Conservation (phyloP, 305 asterid genomes). For the Plantago lanceolata region DNA sequence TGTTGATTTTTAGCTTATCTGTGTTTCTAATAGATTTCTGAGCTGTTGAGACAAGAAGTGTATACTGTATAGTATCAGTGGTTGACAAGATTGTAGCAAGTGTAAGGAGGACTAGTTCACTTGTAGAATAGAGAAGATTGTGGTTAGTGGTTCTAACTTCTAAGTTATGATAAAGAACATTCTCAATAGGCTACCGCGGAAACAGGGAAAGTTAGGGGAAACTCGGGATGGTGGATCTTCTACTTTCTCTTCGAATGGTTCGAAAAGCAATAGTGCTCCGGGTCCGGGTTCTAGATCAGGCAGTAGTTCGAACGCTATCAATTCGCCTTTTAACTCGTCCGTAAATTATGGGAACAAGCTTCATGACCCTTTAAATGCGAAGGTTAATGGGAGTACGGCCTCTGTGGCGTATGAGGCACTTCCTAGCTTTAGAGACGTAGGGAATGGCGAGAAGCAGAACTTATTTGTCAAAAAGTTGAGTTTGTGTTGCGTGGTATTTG, state of each 20-base stretch:
- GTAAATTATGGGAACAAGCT: constrained; percentile 42
- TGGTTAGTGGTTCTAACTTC: constrained; percentile 25
- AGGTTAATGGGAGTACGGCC: constrained; percentile 50
- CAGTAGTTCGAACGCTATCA: constrained; percentile 34
- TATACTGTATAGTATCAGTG: constrained; percentile 26
- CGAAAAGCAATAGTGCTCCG: constrained; percentile 44
- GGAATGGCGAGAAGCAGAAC: constrained; percentile 72
- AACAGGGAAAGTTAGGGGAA: constrained; percentile 70
- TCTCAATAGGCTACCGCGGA: constrained; percentile 82
- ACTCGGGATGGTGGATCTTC: constrained; percentile 79
- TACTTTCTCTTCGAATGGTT: constrained; percentile 44
- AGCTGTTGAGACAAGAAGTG: constrained; percentile 24
- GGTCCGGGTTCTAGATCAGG: constrained; percentile 41
- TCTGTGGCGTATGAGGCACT: constrained; percentile 53
- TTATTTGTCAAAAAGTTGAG: constrained; percentile 67
- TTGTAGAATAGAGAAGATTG: constrained; percentile 28
- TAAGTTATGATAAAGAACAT: constrained; percentile 83
- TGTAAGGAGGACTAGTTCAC: constrained; percentile 30
- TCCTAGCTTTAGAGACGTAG: constrained; percentile 81
- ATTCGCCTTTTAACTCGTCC: constrained; percentile 37
- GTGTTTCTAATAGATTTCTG: constrained; percentile 34
- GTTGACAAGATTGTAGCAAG: constrained; percentile 29
- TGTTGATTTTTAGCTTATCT: constrained; percentile 10
- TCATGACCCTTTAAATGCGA: constrained; percentile 38
- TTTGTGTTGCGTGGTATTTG: constrained; percentile 65